Conservation (phyloP, 2,329 filamentous ascomycete species). For the Coccinonectria pachysandricola region DNA sequence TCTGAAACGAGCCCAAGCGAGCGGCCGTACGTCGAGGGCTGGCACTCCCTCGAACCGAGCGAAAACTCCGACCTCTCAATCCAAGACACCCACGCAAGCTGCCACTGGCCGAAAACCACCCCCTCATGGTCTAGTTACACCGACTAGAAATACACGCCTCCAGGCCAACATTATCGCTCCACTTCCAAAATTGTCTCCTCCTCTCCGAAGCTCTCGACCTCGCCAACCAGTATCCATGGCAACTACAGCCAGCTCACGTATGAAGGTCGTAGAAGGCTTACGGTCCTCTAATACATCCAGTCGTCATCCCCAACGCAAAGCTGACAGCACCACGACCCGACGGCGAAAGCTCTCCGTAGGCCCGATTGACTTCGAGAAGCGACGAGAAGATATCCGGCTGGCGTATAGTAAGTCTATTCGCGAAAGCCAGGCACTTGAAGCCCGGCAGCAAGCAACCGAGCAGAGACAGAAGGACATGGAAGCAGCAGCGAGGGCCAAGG, state of each 20-base stretch:
- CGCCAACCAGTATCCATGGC: constrained; percentile 67
- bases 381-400: constrained; percentile 71
- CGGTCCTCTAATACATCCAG: constrained; percentile 31
- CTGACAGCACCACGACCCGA: constrained; percentile 27
- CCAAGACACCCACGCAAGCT: constrained; percentile 34
- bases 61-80: constrained; percentile 30
- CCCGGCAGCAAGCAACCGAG: constrained; percentile 42
- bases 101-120: constrained; percentile 27
- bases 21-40: constrained; percentile 29
- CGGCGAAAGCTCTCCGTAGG: constrained; percentile 52
- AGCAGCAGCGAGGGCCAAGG: constrained; percentile 33
- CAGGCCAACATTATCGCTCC: constrained; percentile 66
- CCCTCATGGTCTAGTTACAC: constrained; percentile 32
- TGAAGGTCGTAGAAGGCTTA: constrained; percentile 51
- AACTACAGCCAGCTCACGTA: constrained; percentile 59
- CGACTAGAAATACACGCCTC: constrained; percentile 48
- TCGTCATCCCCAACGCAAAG: constrained; percentile 18
- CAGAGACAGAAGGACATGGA: constrained; percentile 40
- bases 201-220: constrained; percentile 71
- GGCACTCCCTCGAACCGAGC: constrained; percentile 27
- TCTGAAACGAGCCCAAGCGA: constrained; percentile 31
- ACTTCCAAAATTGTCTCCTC: constrained; percentile 63
- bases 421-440: constrained; percentile 55
- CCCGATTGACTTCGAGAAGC: constrained; percentile 75
- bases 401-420: constrained; percentile 79